Percentiles rank a stretch among this genome's conserved stretches.
These are phyloP conservation scores for Colletotrichum agaves DNA, from an alignment of 2,329 filamentous ascomycete genomes.

Conservation along the genomic window DNA sequence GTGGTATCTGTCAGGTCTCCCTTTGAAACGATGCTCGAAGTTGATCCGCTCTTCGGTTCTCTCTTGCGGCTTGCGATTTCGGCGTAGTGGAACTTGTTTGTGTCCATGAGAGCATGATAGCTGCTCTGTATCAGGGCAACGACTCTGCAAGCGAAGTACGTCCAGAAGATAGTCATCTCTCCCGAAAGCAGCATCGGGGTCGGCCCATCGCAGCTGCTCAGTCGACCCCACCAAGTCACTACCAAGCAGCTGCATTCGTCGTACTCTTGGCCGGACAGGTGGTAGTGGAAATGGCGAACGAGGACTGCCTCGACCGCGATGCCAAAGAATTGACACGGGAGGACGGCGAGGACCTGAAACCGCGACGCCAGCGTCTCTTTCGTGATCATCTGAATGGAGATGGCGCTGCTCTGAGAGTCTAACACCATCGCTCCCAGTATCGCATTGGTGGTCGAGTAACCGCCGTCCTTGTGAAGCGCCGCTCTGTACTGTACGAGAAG, in stretches of 20 bases:
- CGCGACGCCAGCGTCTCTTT: constrained; percentile 2
- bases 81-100: not conserved
- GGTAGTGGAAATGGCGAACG: not conserved
- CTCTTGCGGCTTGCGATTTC: not conserved
- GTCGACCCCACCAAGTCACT: constrained; percentile 6
- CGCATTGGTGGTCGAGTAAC: not conserved
- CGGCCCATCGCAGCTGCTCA: not conserved
- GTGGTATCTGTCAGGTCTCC: not conserved
- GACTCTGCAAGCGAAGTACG: constrained; percentile 8
- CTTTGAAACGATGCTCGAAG: not conserved
- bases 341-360: constrained; percentile 1
- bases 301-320: not conserved
- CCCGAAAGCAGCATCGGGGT: no score
- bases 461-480: no score
- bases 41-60: not conserved
- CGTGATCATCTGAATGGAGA: not conserved
- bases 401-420: constrained; percentile 13
- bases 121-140: not conserved
- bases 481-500: not conserved
- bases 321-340: not conserved
- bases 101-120: not conserved
- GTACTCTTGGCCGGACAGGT: not conserved
- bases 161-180: not conserved
- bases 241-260: not conserved
- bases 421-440: constrained; percentile 18